Percentiles rank a stretch among this genome's conserved stretches.
phyloP scores from a whole-genome alignment of 306 rosid genomes.

The Pterocarpus santalinus region DNA sequence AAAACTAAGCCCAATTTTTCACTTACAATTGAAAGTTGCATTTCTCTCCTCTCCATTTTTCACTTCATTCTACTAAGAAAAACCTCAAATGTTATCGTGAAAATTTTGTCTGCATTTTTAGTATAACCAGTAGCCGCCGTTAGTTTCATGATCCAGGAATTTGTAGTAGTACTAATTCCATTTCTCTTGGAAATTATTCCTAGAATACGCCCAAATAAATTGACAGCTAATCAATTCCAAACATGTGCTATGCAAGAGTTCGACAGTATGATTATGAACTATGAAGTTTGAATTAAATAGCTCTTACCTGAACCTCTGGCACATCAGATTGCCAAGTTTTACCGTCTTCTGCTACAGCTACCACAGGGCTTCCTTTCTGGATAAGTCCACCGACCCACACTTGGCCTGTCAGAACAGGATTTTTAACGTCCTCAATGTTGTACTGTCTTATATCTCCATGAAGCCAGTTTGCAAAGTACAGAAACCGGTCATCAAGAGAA shows the following conservation, averaged over 20 bases:
- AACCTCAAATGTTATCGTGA: not conserved
- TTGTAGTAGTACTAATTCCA: too few relatives aligned
- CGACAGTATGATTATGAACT: not conserved
- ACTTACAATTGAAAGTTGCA: not conserved
- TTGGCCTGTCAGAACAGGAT: conserved; percentile 81
- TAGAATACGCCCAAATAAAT: not conserved
- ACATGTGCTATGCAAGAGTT: not conserved
- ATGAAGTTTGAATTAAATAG: not conserved
- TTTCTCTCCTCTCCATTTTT: conserved; percentile 1
- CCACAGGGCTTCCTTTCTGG: conserved; percentile 78
- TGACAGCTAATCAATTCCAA: not conserved
- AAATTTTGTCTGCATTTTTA: not conserved
- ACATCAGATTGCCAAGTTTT: conserved; percentile 76
- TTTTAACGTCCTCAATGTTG: conserved; percentile 77
- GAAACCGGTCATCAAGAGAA: conserved; percentile 89
- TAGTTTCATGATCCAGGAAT: not conserved
- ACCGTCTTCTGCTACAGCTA: conserved; percentile 75
- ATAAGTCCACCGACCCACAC: conserved; percentile 89
- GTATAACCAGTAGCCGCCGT: not conserved
- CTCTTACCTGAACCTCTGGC: conserved; percentile 83
- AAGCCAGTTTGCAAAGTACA: conserved; percentile 94
- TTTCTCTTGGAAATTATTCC: not conserved
- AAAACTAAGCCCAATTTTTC: not conserved
- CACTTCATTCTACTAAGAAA: not conserved
- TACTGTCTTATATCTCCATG: conserved; percentile 96